Evolutionary conservation across 164 flowering plant species (phyloP), one percentile per base, ranked within the genome.

Genomic region (Tinospora cordifolia): DNA sequence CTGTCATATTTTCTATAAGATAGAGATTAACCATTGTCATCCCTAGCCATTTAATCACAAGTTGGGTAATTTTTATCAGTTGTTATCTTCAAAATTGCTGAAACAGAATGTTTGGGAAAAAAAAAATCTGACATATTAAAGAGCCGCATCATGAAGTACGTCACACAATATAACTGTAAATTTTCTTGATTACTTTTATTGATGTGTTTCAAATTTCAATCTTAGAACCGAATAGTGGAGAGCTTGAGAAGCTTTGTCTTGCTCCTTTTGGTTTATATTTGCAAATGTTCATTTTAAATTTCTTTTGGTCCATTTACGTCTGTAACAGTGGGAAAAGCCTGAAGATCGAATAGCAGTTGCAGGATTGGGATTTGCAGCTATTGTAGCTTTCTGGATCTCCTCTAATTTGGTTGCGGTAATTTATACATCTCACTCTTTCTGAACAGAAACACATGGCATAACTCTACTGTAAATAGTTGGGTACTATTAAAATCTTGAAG

Each of bases 341-440:
- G 98, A 93, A 86, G 98, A 93, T 76, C 86, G 96, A 51, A 4
- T 86, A 57, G 97, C 82, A 66, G 69, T 91, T 46, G 66, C 87
- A 65, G 98, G 97, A 51, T 79, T 93, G 78, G 96, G 98, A 49
- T 88, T 93, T 75, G 87, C 96, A 6, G 86, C 82, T 24, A 63
- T 90, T 27, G 88, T 84, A 38, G 92, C 78, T 49, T 13, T 91
- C 0, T 93, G 98, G 98, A 89, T 96, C 66, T 84, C 92, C 26
- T 8, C 78, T 54, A 93, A 90, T 81, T 71, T 91, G 17, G 71
- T 91, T 47, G 26, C 81, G 72, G 98, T 93, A 84, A 82, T 65
- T 76, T 8, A 11, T 9, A 44, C 58, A 58, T 15, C 19, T 68
- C 47, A 38, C 69, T 65, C 51, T 44, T 8, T 65, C n/a, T n/a